phyloP scores from a whole-genome alignment of 306 rosid genomes.

The Pachyrhizus erosus region DNA sequence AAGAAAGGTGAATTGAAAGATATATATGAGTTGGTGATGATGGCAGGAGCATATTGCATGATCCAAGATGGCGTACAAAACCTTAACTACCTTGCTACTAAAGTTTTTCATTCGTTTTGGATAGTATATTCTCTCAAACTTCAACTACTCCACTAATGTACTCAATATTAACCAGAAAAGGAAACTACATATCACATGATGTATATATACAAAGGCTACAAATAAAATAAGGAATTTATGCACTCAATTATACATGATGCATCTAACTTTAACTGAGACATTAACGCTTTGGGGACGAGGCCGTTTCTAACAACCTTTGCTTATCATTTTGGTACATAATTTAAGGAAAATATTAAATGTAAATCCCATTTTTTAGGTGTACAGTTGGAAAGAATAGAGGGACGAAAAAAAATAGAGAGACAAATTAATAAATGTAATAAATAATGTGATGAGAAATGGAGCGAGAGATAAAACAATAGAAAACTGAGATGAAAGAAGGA shows the following conservation, averaged over 20 bases:
- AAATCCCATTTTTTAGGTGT: no score
- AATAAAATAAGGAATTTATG: not conserved
- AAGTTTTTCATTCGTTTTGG: constrained; percentile 60
- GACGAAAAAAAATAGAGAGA: no score
- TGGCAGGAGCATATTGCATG: constrained; percentile 82
- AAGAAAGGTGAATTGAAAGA: constrained; percentile 40
- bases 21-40: constrained; percentile 70
- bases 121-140: constrained; percentile 51
- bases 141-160: constrained; percentile 65
- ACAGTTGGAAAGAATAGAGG: no score
- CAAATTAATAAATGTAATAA: no score
- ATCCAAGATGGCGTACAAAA: constrained; percentile 69
- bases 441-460: no score
- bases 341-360: no score
- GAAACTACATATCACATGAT: constrained; percentile 19
- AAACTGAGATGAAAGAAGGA: no score
- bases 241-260: constrained; percentile 21
- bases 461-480: no score
- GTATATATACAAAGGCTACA: not conserved
- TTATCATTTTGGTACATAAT: no score
- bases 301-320: no score
- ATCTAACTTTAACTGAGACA: not conserved
- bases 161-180: constrained; percentile 30
- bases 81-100: constrained; percentile 69
- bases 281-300: no score